Conservation (phyloP, 345 rosid species). For the Salix caprea region DNA sequence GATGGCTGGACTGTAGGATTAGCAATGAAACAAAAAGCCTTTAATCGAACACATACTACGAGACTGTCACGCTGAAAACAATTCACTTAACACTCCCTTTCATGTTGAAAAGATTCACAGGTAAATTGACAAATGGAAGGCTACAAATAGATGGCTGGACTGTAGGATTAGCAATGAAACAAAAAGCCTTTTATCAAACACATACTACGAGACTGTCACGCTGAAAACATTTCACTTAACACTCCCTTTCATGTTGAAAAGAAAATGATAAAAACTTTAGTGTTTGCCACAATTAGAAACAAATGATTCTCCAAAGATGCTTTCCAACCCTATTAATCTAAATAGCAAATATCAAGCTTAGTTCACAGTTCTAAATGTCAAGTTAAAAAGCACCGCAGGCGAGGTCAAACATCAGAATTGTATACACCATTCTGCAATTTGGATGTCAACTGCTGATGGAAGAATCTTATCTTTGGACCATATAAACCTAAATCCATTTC, state of each 20-base stretch:
- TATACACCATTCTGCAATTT: background rate
- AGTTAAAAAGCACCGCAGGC: background rate
- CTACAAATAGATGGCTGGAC: background rate
- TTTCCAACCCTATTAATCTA: background rate
- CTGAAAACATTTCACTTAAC: background rate
- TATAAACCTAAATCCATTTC: background rate
- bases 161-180: background rate
- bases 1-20: background rate
- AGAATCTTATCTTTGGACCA: background rate
- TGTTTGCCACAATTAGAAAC: background rate
- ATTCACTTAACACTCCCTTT: background rate
- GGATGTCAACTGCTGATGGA: background rate
- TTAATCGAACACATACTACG: background rate
- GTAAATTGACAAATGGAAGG: background rate
- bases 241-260: background rate
- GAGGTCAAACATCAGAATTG: background rate
- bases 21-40: background rate
- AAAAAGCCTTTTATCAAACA: background rate
- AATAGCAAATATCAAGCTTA: background rate
- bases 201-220: background rate
- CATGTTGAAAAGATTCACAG: background rate
- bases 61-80: background rate
- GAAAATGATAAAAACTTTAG: background rate
- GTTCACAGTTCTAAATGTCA: background rate
- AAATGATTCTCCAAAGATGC: background rate